These are phyloP conservation scores for Citrus inodora DNA, from an alignment of 345 rosid genomes.

Conservation along the genomic window DNA sequence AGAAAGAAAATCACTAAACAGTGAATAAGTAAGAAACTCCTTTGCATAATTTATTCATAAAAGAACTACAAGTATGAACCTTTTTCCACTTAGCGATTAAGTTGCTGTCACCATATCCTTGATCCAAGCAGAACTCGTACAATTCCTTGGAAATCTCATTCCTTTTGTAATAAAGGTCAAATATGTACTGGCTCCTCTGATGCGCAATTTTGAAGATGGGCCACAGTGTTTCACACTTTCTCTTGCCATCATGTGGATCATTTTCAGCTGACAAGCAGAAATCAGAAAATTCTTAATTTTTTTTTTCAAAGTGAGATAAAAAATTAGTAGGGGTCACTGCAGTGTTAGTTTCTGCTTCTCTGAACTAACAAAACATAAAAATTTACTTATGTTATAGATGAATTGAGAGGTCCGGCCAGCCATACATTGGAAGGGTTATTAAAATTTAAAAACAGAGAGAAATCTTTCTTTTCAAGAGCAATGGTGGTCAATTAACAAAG, in stretches of 20 bases:
- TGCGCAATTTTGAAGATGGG: constrained; percentile 80
- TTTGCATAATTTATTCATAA: neutral
- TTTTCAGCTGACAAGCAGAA: constrained; percentile 54
- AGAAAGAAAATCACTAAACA: neutral
- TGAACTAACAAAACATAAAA: too few species aligned
- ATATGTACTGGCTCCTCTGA: constrained; percentile 73
- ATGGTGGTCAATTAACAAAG: too few species aligned
- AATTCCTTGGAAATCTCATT: constrained; percentile 73
- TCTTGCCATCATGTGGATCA: constrained; percentile 77
- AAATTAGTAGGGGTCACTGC: neutral
- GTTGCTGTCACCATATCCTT: constrained; percentile 62
- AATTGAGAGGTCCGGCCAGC: neutral
- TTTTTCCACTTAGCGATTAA: constrained; percentile 78
- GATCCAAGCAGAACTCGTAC: constrained; percentile 78
- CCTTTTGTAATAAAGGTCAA: constrained; percentile 59
- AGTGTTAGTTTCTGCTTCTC: neutral
- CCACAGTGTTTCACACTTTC: constrained; percentile 80
- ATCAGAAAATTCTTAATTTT: neutral
- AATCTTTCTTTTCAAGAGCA: neutral
- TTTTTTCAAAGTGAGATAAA: neutral
- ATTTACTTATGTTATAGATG: neutral
- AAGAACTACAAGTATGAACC: constrained; percentile 20
- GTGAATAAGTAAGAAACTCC: neutral
- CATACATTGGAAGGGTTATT: neutral
- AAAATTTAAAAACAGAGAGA: too few species aligned